Evolutionary conservation across 2,329 filamentous ascomycete species (phyloP).

Genomic region (Epichloe sylvatica): DNA sequence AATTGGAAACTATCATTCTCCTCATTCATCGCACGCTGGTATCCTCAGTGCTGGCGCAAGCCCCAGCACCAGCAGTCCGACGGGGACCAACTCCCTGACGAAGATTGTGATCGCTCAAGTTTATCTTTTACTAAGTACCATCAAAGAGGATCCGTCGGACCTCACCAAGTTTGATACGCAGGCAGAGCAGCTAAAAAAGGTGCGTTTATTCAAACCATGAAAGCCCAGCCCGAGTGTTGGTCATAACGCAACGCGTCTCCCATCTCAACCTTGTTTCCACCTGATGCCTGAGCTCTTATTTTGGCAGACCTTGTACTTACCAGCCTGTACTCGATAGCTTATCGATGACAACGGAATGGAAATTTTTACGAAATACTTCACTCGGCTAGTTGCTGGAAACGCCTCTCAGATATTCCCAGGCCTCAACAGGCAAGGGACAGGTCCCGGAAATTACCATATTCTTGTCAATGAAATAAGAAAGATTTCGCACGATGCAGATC

Average conservation of each 20-base stretch:
- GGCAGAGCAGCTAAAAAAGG: constrained; percentile 85
- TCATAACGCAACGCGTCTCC: background rate
- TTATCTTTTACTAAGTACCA: constrained; percentile 81
- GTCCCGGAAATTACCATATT: constrained; percentile 70
- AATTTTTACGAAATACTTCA: constrained; percentile 91
- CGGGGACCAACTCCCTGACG: constrained; percentile 53
- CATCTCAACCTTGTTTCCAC: background rate
- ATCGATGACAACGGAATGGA: constrained; percentile 99
- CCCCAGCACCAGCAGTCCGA: constrained; percentile 48
- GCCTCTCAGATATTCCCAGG: constrained; percentile 81
- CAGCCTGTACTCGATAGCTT: constrained; percentile 40
- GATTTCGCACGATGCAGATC: constrained; percentile 63
- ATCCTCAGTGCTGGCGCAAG: constrained; percentile 46
- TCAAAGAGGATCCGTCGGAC: constrained; percentile 78
- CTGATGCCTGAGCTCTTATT: background rate
- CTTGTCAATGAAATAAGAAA: constrained; percentile 76
- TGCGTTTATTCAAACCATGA: constrained; percentile 28
- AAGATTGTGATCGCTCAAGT: constrained; percentile 95
- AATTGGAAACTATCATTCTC: constrained; percentile 41
- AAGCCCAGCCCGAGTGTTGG: background rate
- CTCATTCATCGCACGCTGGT: constrained; percentile 42
- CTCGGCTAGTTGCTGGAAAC: constrained; percentile 82
- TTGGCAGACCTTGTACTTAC: constrained; percentile 10
- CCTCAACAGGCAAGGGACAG: constrained; percentile 56
- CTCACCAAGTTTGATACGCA: constrained; percentile 85